Conservation (phyloP, 2,329 filamentous ascomycete genomes). For the Colletotrichum incanum region DNA sequence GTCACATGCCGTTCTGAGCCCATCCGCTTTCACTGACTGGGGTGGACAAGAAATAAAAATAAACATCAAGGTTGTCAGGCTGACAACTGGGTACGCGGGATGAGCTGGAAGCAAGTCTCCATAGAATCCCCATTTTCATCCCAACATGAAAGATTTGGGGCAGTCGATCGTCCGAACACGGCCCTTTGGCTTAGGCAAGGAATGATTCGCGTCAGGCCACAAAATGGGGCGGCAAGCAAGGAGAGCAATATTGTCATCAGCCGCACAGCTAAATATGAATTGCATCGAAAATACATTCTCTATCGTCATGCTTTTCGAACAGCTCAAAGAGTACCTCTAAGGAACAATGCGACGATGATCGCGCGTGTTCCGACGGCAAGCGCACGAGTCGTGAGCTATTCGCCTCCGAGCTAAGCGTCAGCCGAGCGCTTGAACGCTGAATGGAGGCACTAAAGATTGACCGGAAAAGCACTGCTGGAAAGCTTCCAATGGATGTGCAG, state of each 20-base stretch:
- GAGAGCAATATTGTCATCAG: not conserved
- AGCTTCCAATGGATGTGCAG: constrained; percentile 2
- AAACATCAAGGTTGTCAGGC: constrained; percentile 8
- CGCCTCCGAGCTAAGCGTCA: constrained; percentile 23
- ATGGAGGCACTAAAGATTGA: too few relatives aligned
- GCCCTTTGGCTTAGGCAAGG: not conserved
- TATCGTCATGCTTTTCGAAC: not conserved
- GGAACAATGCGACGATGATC: constrained; percentile 22
- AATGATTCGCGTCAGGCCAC: not conserved
- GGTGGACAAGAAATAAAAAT: constrained; percentile 7
- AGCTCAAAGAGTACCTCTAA: not conserved
- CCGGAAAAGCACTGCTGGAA: not conserved
- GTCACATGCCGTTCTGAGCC: not conserved
- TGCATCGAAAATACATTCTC: not conserved
- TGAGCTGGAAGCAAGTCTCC: constrained; percentile 4
- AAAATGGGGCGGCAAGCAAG: constrained; percentile 1
- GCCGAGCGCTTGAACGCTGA: constrained; percentile 6
- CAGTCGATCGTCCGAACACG: constrained; percentile 23
- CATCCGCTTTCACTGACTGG: not conserved
- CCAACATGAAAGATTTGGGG: not conserved
- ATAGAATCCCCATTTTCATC: constrained; percentile 1
- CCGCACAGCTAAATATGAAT: not conserved
- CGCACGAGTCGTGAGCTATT: constrained; percentile 6
- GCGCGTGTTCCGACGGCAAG: not conserved
- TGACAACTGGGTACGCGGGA: not conserved